Percentiles rank a stretch among this genome's conserved stretches.
Conservation (phyloP, 371 early-diverging fungal genomes). For the Mortierella sp. region DNA sequence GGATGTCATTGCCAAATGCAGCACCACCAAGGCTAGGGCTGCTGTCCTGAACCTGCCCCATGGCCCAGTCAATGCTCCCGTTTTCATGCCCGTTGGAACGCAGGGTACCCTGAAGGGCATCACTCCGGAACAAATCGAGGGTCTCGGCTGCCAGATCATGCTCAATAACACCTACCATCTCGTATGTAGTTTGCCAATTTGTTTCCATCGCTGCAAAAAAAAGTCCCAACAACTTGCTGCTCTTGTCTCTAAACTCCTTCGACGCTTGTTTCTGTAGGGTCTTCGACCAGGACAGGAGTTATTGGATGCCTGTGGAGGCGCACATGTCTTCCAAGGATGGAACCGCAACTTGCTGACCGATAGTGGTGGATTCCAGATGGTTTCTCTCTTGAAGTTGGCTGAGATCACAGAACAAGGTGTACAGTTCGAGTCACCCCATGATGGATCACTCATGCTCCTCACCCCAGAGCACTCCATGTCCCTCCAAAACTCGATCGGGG, state of each 20-base stretch:
- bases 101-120: slow-evolving; percentile 95
- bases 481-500: slow-evolving; percentile 94
- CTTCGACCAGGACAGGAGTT: slow-evolving; percentile 82
- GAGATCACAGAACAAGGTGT: slow-evolving; percentile 95
- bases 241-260: no score
- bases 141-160: slow-evolving; percentile 92
- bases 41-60: slow-evolving; percentile 86
- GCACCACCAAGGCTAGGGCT: slow-evolving; percentile 92
- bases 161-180: slow-evolving; percentile 94
- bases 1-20: slow-evolving; percentile 81
- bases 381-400: slow-evolving; percentile 86
- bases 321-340: slow-evolving; percentile 94
- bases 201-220: no score
- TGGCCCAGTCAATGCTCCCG: slow-evolving; percentile 88
- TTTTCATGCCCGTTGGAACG: slow-evolving; percentile 99
- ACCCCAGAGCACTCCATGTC: slow-evolving; percentile 97
- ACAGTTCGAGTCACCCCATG: slow-evolving; percentile 88
- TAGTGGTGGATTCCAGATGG: slow-evolving; percentile 98
- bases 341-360: slow-evolving; percentile 89
- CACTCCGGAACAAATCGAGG: slow-evolving; percentile 80
- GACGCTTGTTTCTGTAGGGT: no score
- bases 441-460: slow-evolving; percentile 84
- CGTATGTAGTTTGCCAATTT: no score
- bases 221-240: no score
- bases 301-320: slow-evolving; percentile 80